Evolutionary conservation across 2,329 filamentous ascomycete species (phyloP).

Genomic region (Alternaria sp.): DNA sequence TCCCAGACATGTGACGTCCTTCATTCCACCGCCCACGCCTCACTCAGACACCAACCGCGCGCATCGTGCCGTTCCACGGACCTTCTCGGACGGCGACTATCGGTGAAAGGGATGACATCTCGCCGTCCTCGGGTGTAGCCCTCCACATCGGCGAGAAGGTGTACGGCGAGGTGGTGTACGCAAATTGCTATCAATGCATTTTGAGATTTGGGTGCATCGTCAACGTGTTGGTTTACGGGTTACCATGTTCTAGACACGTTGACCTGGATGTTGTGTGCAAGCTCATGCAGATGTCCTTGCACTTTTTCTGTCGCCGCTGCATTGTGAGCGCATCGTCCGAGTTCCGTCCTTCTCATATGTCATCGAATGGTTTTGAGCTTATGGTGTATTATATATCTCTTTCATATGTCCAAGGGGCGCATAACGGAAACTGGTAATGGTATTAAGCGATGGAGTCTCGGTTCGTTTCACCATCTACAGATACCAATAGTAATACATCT

Average conservation of each 20-base stretch:
- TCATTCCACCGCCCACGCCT: neutral
- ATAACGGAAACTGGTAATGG: neutral
- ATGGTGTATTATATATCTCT: neutral
- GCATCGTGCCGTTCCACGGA: neutral
- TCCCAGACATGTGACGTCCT: neutral
- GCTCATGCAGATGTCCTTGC: neutral
- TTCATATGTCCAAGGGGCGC: neutral
- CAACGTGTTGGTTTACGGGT: neutral
- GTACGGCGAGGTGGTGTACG: neutral
- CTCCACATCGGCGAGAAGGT: neutral
- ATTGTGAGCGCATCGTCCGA: neutral
- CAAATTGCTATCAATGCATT: neutral
- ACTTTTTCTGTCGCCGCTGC: neutral
- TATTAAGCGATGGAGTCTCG: neutral
- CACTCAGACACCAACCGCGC: neutral
- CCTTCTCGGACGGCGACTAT: neutral
- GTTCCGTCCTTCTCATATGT: neutral
- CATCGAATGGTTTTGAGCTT: neutral
- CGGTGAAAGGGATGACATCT: neutral
- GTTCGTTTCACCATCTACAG: neutral
- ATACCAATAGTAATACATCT: neutral
- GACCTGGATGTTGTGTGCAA: neutral
- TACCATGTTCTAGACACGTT: neutral
- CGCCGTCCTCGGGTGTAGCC: too few relatives aligned
- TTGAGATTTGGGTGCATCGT: neutral